Base-by-base conservation (phyloP, 2,329 filamentous ascomycete species). In the Hypoxylon sp. region DNA sequence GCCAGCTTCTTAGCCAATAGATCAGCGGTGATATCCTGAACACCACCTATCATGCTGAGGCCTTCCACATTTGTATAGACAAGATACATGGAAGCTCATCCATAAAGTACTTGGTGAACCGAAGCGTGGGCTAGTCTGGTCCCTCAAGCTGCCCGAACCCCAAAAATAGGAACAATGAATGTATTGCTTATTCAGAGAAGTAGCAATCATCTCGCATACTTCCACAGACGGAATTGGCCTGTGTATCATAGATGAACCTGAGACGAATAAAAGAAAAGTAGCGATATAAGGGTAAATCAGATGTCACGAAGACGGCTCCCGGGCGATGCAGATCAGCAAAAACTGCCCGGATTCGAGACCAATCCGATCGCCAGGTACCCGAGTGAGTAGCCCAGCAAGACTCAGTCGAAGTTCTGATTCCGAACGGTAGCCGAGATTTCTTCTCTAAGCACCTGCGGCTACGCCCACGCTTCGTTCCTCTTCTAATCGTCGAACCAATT, bases 401-500 rank as follows among this genome's bases (percentile, higher is more conserved):
- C 12, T n/a, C 6, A 26, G 33, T 36, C 20, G n/a, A 24, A 26
- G 18, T 18, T 24, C 26, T 58, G 26, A 36, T 32, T 38, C 24
- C n/a, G 28, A 51, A 49, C 36, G 8, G 12, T 9, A 53, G 32
- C 22, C 22, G 2, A 24, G 14, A 38, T 28, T 16, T 2, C 16
- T 33, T 51, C 9, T 44, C 54, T 74, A 81, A 66, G 75, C 77
- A 64, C 70, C 75, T 40, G 74, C 73, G 44, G 73, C 65, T 9
- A 74, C 74, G 30, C 76, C 71, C 46, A 71, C 72, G 32, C 71
- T 77, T 51, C 81, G 78, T 72, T 83, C 81, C 73, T 87, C 83
- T 71, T 87, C 86, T 72, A 87, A 78, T 68, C 84, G 78, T 71
- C 85, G 82, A 60, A 87, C 83, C 73, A 87, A 78, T 75, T 87